Percentiles rank a stretch among this genome's conserved stretches.
phyloP scores from a whole-genome alignment of 2,329 filamentous ascomycete species.

The Colletotrichum karsti region DNA sequence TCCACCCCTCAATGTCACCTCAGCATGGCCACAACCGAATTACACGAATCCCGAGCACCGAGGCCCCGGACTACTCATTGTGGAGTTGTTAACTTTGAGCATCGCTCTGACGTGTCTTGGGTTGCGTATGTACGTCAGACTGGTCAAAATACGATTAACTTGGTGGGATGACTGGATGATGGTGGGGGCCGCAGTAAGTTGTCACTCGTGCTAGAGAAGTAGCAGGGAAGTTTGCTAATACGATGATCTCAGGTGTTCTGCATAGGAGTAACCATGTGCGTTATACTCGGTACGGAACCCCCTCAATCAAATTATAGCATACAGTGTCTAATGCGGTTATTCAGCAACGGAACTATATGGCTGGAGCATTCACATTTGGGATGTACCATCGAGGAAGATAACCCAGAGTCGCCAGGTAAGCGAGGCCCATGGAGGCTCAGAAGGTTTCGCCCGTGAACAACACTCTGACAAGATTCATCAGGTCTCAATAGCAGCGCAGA shows the following conservation, averaged over 20 bases:
- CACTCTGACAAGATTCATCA: slow-evolving; percentile 31
- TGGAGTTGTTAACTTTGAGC: slow-evolving; percentile 44
- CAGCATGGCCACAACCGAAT: neutral
- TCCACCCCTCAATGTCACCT: neutral
- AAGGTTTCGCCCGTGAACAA: no score
- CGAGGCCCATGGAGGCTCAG: accelerated
- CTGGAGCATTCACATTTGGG: slow-evolving; percentile 49
- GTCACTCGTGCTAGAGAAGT: neutral
- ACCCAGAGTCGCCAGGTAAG: slow-evolving; percentile 34
- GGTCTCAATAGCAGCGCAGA: slow-evolving; percentile 49
- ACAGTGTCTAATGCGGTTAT: neutral
- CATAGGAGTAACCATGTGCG: slow-evolving; percentile 42
- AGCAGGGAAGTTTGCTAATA: neutral
- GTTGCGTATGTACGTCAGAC: slow-evolving; percentile 47
- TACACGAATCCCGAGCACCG: neutral
- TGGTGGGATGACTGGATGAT: slow-evolving; percentile 53
- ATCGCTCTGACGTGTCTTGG: slow-evolving; percentile 43
- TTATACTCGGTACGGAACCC: slow-evolving; percentile 36
- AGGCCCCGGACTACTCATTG: slow-evolving; percentile 42
- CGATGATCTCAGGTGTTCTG: slow-evolving; percentile 38
- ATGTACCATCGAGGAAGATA: slow-evolving; percentile 38
- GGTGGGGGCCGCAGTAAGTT: slow-evolving; percentile 44
- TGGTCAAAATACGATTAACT: slow-evolving; percentile 40
- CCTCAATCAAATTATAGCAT: accelerated
- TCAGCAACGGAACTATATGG: slow-evolving; percentile 43